Percentiles rank a stretch among this genome's conserved stretches.
phyloP scores from a whole-genome alignment of 2,329 filamentous ascomycete species.

The Colletotrichum lupini region DNA sequence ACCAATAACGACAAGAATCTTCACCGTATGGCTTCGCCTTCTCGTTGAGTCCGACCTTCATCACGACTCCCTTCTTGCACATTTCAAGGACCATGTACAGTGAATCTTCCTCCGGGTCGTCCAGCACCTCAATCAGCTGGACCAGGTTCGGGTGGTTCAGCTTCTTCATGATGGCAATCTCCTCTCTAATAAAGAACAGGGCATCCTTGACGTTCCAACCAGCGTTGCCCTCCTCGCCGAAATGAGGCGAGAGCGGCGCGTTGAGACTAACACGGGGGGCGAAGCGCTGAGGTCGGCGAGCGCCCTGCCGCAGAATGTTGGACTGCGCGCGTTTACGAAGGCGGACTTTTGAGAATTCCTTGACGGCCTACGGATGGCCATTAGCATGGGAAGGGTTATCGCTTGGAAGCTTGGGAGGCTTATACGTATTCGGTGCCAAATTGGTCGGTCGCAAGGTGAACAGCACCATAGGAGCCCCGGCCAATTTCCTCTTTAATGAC shows the following conservation, averaged over 20 bases:
- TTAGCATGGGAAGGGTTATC: conserved; percentile 26
- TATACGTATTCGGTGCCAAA: conserved; percentile 91
- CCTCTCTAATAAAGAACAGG: conserved; percentile 89
- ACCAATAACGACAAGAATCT: conserved; percentile 89
- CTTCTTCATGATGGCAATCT: conserved; percentile 99
- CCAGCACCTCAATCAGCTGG: conserved; percentile 90
- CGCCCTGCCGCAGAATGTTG: conserved; percentile 75
- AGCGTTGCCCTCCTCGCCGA: conserved; percentile 28
- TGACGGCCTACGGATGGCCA: conserved; percentile 78
- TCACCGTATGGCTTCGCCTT: conserved; percentile 83
- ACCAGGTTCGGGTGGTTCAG: conserved; percentile 95
- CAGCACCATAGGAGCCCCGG: conserved; percentile 93
- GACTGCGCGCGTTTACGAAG: conserved; percentile 92
- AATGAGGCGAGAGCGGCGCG: conserved; percentile 41
- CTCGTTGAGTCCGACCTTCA: conserved; percentile 93
- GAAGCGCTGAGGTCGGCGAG: conserved; percentile 56
- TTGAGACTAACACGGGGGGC: conserved; percentile 43
- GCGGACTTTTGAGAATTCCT: conserved; percentile 95
- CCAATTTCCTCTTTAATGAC: conserved; percentile 94
- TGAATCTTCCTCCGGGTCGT: conserved; percentile 95
- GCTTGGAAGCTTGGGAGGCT: conserved; percentile 45
- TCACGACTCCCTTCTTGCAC: conserved; percentile 97
- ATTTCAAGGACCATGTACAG: conserved; percentile 99
- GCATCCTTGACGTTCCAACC: conserved; percentile 51
- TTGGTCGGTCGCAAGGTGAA: conserved; percentile 90